Percentiles rank a stretch among this genome's conserved stretches.
Evolutionary conservation across 2,329 filamentous ascomycete species (phyloP).

Genomic region (Pseudogymnoascus sp.): DNA sequence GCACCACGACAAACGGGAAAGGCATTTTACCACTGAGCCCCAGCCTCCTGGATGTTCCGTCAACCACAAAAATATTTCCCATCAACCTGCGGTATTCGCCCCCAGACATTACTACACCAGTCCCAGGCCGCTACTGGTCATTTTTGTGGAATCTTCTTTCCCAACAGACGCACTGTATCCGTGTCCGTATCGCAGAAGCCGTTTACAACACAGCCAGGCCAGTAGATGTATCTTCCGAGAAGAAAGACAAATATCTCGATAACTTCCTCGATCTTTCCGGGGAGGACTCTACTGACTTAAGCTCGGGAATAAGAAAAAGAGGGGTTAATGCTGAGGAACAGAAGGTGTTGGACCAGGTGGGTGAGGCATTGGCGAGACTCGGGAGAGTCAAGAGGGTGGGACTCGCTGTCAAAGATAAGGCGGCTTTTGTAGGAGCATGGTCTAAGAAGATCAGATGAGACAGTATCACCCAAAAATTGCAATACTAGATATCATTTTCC

Average conservation of each 20-base stretch:
- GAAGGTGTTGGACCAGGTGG: slow-evolving; percentile 66
- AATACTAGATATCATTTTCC: neutral
- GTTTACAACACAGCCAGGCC: slow-evolving; percentile 44
- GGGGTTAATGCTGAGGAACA: slow-evolving; percentile 46
- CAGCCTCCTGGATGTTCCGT: slow-evolving; percentile 58
- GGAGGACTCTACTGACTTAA: slow-evolving; percentile 18
- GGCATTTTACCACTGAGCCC: slow-evolving; percentile 80
- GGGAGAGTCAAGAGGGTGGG: slow-evolving; percentile 85
- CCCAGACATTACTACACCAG: slow-evolving; percentile 79
- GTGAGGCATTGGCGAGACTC: slow-evolving; percentile 76
- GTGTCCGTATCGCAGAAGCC: slow-evolving; percentile 78
- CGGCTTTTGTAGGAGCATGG: slow-evolving; percentile 70
- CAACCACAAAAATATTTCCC: slow-evolving; percentile 73
- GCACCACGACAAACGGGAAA: slow-evolving; percentile 86
- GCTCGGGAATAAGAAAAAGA: neutral
- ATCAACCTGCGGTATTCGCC: slow-evolving; percentile 85
- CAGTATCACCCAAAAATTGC: neutral
- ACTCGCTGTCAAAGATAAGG: slow-evolving; percentile 74
- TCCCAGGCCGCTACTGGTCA: slow-evolving; percentile 61
- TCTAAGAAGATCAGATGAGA: slow-evolving; percentile 31
- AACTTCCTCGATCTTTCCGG: slow-evolving; percentile 22
- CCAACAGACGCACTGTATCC: slow-evolving; percentile 78
- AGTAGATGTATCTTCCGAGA: slow-evolving; percentile 19
- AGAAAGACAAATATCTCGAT: slow-evolving; percentile 26
- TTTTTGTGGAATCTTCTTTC: slow-evolving; percentile 86